Base-by-base conservation (phyloP, 768 basidiomycete genomes). In the Kondoa malvinella region DNA sequence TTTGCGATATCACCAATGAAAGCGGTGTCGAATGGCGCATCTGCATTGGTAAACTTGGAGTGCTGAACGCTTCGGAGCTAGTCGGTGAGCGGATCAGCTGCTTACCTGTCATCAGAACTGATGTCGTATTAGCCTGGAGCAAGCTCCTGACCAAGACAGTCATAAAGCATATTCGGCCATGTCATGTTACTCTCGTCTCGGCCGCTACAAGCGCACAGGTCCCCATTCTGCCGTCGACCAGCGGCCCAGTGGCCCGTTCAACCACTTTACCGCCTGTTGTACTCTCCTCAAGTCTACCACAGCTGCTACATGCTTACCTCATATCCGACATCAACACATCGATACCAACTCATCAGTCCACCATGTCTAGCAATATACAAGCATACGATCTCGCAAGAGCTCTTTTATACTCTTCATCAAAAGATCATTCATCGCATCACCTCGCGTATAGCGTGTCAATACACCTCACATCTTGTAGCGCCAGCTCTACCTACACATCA, bases 1-100 rank as follows among this genome's bases (percentile, higher is more conserved):
- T 81, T 0, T 74, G 81, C 66, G 80, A 81, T 34, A 82, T 87
- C 72, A 83, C 85, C 14, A 81, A 80, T 72, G 82, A 80, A 69
- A 85, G 85, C 14, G 83, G 84, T 73, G 78, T 89, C 26, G 88
- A 91, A 74, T 92, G 89, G 89, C 81, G 86, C 64, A 77, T 91
- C 14, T 84, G 86, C 8, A 79, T 92, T 67, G 78, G 86, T 3
- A 87, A 85, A 73, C 76, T 86, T 2, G 89, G 89, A 0, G 67
- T 77, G 12, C 83, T 90, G 79, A 75, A 77, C 0, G 76, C 80
- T 62, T 73, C 74, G 3, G 89, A 92, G 74, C 75, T 88, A 26
- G 80, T 84, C 71, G 85, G 89, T 88, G 71, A 68, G 69, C 31
- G 2, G 34, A 14, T 25, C 64, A 62, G 25, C 25, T 34, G 25